Conservation (phyloP, 495 filamentous ascomycete species). For the Mycothermus thermophilus region DNA sequence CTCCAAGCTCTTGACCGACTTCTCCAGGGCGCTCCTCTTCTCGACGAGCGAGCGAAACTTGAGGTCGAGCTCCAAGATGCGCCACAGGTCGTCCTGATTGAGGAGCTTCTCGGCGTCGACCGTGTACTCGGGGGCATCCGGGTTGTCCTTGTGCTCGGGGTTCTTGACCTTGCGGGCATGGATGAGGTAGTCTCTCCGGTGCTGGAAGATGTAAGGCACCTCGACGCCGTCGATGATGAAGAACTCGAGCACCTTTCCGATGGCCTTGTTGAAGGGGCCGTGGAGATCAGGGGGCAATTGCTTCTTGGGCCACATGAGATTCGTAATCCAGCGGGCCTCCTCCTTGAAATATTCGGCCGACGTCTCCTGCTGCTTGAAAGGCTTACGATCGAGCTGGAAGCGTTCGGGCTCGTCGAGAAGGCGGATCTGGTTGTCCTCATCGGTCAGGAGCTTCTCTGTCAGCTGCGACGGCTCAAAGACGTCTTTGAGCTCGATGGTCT, state of each 20-base stretch:
- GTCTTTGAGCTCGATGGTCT: constrained; percentile 79
- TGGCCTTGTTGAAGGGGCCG: constrained; percentile 70
- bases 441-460: constrained; percentile 82
- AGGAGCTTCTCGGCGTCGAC: constrained; percentile 76
- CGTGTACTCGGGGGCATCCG: constrained; percentile 55
- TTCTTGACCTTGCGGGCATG: constrained; percentile 67
- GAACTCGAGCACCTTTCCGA: constrained; percentile 88
- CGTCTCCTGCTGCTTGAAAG: constrained; percentile 63
- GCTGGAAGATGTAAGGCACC: constrained; percentile 94
- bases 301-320: constrained; percentile 77
- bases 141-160: constrained; percentile 35
- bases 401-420: constrained; percentile 79
- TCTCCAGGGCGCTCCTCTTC: constrained; percentile 72
- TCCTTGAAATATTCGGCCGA: constrained; percentile 72
- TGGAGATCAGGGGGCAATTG: constrained; percentile 51
- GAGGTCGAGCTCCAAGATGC: constrained; percentile 82
- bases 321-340: constrained; percentile 82
- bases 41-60: constrained; percentile 84
- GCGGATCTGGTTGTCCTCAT: constrained; percentile 85
- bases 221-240: constrained; percentile 85
- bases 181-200: constrained; percentile 94
- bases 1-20: constrained; percentile 59
- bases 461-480: constrained; percentile 96
- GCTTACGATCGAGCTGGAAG: constrained; percentile 80
- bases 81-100: constrained; percentile 87